Evolutionary conservation across 495 filamentous ascomycete species (phyloP), one percentile per base, ranked within the genome.

Genomic region (Aspergillus affinis): DNA sequence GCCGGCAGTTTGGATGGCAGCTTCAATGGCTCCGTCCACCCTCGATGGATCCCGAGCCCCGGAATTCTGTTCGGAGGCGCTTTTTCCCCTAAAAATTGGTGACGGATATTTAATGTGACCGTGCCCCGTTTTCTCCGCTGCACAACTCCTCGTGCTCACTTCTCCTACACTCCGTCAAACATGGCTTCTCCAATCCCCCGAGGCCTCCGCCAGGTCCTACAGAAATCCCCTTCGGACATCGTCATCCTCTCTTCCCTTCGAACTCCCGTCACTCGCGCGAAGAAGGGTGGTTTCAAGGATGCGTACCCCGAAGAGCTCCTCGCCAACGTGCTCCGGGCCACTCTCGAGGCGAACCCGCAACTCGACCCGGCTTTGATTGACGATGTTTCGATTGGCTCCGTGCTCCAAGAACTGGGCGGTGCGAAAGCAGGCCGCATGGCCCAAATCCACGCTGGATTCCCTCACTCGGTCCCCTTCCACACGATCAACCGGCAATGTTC

Each of bases 381-480:
- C 65, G 93, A 96, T 64, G 86, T 96, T 15, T 84, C 84, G 57
- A 87, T 96, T 63, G 93, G 93, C 60, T 91, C 90, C 53, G 93
- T 96, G 17, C 83, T 97, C 45, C 89, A 90, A 55, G 91, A 96
- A 70, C 90, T 97, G 23, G 93, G 93, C 55, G 92, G 92, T 58
- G 86, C 85, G 56, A 97, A 97, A 79, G 91, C 91, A 13, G 91
- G 90, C 36, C 89, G 93, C 62, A 96, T 95, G 92, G 90, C 91
- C 47, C 82, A 91, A 65, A 88, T 90, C 70, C 88, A 93, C 74
- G 84, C 86, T 59, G 90, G 91, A 36, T 90, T 89, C 71, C 85
- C 91, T n/a, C 73, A 81, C 60, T 80, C 79, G 5, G 92, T 90
- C 0, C 81, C 85, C 29, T 88, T 96, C 61, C 86, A 89, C 76